Conservation (phyloP, 2,329 filamentous ascomycete species). For the Magnaporthiopsis incrustans region DNA sequence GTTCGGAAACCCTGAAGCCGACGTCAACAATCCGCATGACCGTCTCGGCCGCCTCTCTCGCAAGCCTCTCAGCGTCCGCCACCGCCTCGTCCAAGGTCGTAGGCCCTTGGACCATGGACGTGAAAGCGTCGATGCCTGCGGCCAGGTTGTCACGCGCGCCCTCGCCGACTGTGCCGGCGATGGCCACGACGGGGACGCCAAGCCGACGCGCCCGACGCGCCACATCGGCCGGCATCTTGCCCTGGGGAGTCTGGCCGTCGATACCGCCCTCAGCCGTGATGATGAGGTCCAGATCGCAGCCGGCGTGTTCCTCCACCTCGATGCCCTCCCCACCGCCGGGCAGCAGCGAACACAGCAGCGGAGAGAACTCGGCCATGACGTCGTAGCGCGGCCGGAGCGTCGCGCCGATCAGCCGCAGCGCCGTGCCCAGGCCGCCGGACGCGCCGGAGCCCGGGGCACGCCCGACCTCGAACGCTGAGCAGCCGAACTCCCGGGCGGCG, state of each 20-base stretch:
- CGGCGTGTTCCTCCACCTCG: constrained; percentile 20
- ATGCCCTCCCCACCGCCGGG: constrained; percentile 25
- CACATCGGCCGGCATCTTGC: constrained; percentile 46
- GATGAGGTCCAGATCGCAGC: constrained; percentile 31
- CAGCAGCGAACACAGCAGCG: constrained; percentile 34
- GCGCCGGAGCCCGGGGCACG: constrained; percentile 38
- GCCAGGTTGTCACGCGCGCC: constrained; percentile 20
- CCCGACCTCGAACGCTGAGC: constrained; percentile 24
- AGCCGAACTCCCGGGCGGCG: constrained; percentile 21
- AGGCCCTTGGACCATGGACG: constrained; percentile 22
- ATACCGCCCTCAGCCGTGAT: constrained; percentile 45
- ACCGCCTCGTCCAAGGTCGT: constrained; percentile 21
- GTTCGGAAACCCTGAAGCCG: background rate
- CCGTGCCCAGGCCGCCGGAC: constrained; percentile 43
- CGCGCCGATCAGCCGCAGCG: constrained; percentile 39
- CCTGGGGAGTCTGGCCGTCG: constrained; percentile 40
- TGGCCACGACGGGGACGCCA: constrained; percentile 34
- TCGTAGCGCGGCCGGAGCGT: constrained; percentile 37
- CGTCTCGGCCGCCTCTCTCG: constrained; percentile 20
- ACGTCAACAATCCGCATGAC: constrained; percentile 20
- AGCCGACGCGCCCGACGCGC: constrained; percentile 36
- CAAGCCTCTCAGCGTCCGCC: constrained; percentile 17
- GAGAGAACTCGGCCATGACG: constrained; percentile 37
- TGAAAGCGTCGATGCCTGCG: constrained; percentile 24
- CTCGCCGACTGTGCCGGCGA: constrained; percentile 27